Evolutionary conservation across 192 early-diverging fungal species (phyloP).

Genomic region (Entophlyctis luteolus): DNA sequence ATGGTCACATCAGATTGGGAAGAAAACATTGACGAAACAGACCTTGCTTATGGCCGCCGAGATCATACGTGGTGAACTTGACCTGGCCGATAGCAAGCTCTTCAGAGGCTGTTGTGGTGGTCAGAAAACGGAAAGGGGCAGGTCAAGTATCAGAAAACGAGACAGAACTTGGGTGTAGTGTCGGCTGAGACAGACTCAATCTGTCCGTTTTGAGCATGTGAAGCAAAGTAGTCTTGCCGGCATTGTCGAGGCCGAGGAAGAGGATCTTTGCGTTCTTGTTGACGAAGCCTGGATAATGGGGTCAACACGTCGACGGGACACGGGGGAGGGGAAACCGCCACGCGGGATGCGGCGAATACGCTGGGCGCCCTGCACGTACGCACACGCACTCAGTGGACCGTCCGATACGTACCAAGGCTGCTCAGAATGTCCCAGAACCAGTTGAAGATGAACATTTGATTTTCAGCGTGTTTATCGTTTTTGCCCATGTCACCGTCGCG

Average conservation of each 20-base stretch:
- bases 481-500: background rate
- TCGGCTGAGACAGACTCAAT: constrained; percentile 88
- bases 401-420: constrained; percentile 69
- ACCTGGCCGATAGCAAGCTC: constrained; percentile 96
- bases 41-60: constrained; percentile 94
- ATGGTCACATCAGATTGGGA: background rate
- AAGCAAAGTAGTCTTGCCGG: constrained; percentile 95
- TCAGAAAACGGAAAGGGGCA: background rate
- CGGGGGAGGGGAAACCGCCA: background rate
- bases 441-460: constrained; percentile 86
- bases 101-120: constrained; percentile 69
- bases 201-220: constrained; percentile 99
- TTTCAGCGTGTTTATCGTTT: background rate
- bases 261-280: constrained; percentile 99
- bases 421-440: constrained; percentile 96
- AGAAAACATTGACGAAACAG: constrained; percentile 9
- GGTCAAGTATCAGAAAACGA: background rate
- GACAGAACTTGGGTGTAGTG: constrained; percentile 90
- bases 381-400: background rate
- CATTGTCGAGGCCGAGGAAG: constrained; percentile 97
- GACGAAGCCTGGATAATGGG: constrained; percentile 70
- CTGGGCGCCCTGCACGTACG: background rate
- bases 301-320: background rate
- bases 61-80: constrained; percentile 95
- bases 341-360: background rate